These are phyloP conservation scores for Phytopythium vexans DNA, from an alignment of 352 stramenopile genomes.

Conservation along the genomic window DNA sequence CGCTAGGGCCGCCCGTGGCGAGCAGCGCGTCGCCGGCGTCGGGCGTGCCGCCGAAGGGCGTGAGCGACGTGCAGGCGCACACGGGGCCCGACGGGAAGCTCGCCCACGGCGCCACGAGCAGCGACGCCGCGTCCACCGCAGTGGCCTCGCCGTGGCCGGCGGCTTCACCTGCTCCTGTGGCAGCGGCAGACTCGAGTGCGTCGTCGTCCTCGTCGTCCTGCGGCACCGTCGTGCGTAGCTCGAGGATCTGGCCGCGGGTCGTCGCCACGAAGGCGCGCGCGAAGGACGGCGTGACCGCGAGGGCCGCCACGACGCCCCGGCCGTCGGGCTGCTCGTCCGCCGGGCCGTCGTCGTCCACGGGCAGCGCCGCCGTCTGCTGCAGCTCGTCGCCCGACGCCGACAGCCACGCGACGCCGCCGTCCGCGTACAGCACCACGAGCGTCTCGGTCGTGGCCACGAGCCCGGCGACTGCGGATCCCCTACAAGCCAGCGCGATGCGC, in stretches of 20 bases:
- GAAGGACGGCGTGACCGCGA: constrained; percentile 49
- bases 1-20: constrained; percentile 46
- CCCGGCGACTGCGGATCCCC: constrained; percentile 31
- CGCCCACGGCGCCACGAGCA: constrained; percentile 40
- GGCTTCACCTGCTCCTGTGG: too few species aligned
- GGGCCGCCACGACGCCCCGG: constrained; percentile 21
- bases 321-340: neutral
- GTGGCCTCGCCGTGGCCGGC: neutral
- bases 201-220: constrained; percentile 62
- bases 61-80: constrained; percentile 45
- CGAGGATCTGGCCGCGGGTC: constrained; percentile 49
- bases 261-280: constrained; percentile 63
- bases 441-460: constrained; percentile 55
- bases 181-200: neutral
- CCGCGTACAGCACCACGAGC: constrained; percentile 43
- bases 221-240: constrained; percentile 50
- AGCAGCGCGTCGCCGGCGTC: constrained; percentile 37
- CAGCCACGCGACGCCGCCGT: constrained; percentile 51
- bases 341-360: constrained; percentile 3
- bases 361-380: constrained; percentile 30
- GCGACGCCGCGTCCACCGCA: constrained; percentile 8
- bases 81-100: constrained; percentile 48
- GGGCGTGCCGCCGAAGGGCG: constrained; percentile 47
- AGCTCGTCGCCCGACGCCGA: constrained; percentile 38
- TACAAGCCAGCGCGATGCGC: constrained; percentile 26